Evolutionary conservation across 2,329 filamentous ascomycete genomes (phyloP), one percentile per base, ranked within the genome.

Genomic region (Pseudogymnoascus destructans): DNA sequence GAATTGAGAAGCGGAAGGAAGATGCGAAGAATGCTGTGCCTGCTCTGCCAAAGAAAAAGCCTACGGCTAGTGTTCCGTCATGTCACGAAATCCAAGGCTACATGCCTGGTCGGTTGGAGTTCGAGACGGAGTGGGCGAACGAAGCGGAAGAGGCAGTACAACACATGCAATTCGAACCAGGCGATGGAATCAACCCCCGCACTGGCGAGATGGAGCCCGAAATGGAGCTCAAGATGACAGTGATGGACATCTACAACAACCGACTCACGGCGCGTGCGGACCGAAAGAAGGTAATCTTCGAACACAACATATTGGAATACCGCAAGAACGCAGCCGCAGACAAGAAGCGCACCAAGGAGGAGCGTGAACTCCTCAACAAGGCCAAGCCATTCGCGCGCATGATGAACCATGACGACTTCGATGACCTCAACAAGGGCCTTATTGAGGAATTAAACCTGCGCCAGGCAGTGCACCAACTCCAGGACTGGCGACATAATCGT

Each of bases 51-150:
- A 95, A 96, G 72, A 91, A 92, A 65, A 97, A 97, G 69, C 93
- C 93, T 0, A 97, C 92, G 0, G 91, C 91, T 7, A 95, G 88
- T 74, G 90, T 96, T 2, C 93, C 93, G 0, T 86, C 90, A 32
- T 98, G 93, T 71, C 93, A 98, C 74, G 93, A 98, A 72, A 93
- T 98, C 35, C 90, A 96, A 72, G 93, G 93, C 2, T 98, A 95
- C 70, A 98, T 98, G 93, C 93, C 93, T 2, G 93, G 93, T 46
- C 89, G 93, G 38, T 73, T 98, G 63, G 93, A 98, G 68, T 98
- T 98, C 63, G 93, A 98, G 76, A 96, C 89, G 0, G 93, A 98
- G 67, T 93, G 95, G 69, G 88, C 92, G 67, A 98, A 98, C 67
- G 93, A 98, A 67, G 93, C 93, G 0, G 93, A 98, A 73, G 95